Base-by-base conservation (phyloP, 495 filamentous ascomycete genomes). In the Tuber indicum region DNA sequence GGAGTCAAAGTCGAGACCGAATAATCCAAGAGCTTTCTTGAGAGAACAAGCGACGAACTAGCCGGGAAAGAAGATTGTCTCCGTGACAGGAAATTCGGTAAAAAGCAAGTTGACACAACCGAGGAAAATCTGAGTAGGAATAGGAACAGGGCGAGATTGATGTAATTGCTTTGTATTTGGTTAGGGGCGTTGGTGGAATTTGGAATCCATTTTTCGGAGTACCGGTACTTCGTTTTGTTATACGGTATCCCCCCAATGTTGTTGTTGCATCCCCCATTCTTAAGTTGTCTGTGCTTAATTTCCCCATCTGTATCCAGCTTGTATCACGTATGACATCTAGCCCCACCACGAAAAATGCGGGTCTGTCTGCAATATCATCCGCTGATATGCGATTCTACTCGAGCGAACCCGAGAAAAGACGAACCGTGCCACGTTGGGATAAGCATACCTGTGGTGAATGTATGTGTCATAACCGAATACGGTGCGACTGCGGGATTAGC, bases 11-110 rank as follows among this genome's bases (percentile, higher is more conserved):
- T 80, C 46, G 83, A 87, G 73, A 84, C 84, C n/a, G 66, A 83
- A 49, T 84, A 77, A 21, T 52, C 87, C 58, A 87, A 85, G 74
- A 78, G 75, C n/a, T 84, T 87, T 49, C 81, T 88, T 21, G 77
- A 84, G 70, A 73, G 70, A 17, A 77, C 79, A 6, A 66, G 26
- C 26, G n/a, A 66, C 14, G n/a, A 62, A 32, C 26, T 66, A 16
- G 12, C 32, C 26, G 12, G n/a, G 3, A 66, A 66, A 66, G n/a
- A 17, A 6, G 58, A 66, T 8, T 16, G 12, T 32, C 1, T 32
- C n/a, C 3, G 58, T 66, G 26, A 32, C 14, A 3, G 14, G n/a
- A 17, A 66, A 66, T n/a, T 26, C 23, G 52, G 23, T 8, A 58
- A 58, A 10, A n/a, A 58, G 23, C 21, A 52, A 14, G 9, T 6